These are phyloP conservation scores for Chaetomium fimeti DNA, from an alignment of 495 filamentous ascomycete species.

Conservation along the genomic window DNA sequence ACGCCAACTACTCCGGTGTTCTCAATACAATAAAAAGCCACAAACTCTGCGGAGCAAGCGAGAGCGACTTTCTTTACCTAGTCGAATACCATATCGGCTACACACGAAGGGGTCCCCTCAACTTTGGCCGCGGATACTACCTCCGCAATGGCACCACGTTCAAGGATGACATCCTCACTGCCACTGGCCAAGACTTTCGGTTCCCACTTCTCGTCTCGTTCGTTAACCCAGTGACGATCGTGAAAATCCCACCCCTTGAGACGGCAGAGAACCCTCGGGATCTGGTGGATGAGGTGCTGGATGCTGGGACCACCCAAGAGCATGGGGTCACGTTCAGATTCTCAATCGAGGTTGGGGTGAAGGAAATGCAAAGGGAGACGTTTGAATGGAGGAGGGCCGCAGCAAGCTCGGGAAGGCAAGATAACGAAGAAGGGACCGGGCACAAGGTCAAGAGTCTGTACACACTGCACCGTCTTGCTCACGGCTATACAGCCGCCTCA, in stretches of 20 bases:
- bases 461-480: not conserved
- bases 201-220: constrained; percentile 8
- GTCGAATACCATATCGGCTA: constrained; percentile 18
- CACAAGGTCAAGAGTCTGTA: not conserved
- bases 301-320: not conserved
- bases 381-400: constrained; percentile 22
- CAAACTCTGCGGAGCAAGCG: constrained; percentile 17
- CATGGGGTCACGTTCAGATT: constrained; percentile 7
- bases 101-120: constrained; percentile 17
- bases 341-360: constrained; percentile 10
- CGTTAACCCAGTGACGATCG: not conserved
- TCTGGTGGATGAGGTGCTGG: constrained; percentile 13
- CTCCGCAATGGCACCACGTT: constrained; percentile 18
- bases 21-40: constrained; percentile 10
- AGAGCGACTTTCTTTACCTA: constrained; percentile 13
- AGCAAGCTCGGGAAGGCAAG: not conserved
- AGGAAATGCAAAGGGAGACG: constrained; percentile 12
- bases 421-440: not conserved
- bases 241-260: constrained; percentile 13
- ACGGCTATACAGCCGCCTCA: not conserved
- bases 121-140: constrained; percentile 21
- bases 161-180: constrained; percentile 12
- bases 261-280: constrained; percentile 9
- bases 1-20: constrained; percentile 14
- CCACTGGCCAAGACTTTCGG: constrained; percentile 15